Conservation (phyloP, 2,329 filamentous ascomycete species). For the Teratosphaeria epicoccoides region DNA sequence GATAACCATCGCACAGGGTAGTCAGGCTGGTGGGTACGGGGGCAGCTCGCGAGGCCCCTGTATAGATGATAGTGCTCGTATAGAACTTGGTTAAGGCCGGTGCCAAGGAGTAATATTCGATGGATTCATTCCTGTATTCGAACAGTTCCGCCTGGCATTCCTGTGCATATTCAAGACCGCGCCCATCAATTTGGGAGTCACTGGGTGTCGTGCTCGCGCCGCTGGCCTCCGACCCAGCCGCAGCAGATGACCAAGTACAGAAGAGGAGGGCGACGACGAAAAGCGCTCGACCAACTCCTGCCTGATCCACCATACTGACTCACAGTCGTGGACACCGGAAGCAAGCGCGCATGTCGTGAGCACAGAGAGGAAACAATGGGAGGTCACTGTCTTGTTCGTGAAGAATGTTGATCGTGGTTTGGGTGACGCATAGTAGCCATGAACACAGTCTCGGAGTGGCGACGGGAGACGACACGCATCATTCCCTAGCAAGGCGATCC, state of each 20-base stretch:
- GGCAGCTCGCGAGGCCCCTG: not conserved
- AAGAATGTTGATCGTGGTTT: too few relatives aligned
- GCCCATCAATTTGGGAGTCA: not conserved
- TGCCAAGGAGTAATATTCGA: not conserved
- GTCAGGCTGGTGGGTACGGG: not conserved
- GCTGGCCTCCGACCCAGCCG: not conserved
- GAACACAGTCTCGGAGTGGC: too few relatives aligned
- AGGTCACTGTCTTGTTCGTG: too few relatives aligned
- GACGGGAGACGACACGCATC: not conserved
- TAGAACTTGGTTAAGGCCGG: not conserved
- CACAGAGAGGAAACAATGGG: not conserved
- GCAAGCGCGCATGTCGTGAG: not conserved
- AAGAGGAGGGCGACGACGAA: not conserved
- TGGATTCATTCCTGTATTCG: not conserved
- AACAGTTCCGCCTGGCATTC: not conserved
- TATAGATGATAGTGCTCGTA: not conserved
- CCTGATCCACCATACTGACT: not conserved
- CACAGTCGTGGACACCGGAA: not conserved
- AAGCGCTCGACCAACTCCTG: not conserved
- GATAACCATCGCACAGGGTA: slow-evolving; percentile 10
- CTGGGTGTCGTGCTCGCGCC: not conserved
- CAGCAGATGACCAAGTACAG: not conserved
- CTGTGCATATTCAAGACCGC: not conserved
- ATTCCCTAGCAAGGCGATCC: not conserved
- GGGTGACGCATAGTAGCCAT: too few relatives aligned